A percentile compares a stretch with the other conserved stretches of the same genome.
These are phyloP conservation scores for Begonia fuchsioides DNA, from an alignment of 306 rosid genomes.

Conservation along the genomic window DNA sequence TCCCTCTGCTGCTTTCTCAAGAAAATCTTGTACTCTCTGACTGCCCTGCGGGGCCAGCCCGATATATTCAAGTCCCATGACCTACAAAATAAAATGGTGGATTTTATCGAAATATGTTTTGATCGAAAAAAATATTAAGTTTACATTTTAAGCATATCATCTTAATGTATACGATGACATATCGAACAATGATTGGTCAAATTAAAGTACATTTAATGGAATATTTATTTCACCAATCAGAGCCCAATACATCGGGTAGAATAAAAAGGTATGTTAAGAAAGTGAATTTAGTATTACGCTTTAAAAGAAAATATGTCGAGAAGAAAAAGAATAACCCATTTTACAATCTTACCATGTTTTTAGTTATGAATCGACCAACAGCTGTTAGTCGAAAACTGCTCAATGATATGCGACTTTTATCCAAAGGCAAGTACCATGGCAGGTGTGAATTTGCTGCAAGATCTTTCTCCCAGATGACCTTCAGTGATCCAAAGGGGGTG, in stretches of 20 bases:
- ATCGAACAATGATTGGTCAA: too few species aligned
- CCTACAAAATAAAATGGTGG: conserved; percentile 26
- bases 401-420: conserved; percentile 64
- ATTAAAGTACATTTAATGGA: too few species aligned
- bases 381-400: conserved; percentile 87
- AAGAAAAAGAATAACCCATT: too few species aligned
- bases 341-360: conserved; percentile 49
- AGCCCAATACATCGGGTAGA: too few species aligned
- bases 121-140: too few species aligned
- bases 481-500: background rate
- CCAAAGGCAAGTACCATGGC: conserved; percentile 95
- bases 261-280: too few species aligned
- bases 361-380: conserved; percentile 70
- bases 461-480: conserved; percentile 88
- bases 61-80: conserved; percentile 50
- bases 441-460: conserved; percentile 50
- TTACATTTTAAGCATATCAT: too few species aligned
- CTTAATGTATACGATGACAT: too few species aligned
- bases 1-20: conserved; percentile 87
- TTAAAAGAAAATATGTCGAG: too few species aligned
- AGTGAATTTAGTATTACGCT: too few species aligned
- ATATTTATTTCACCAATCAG: too few species aligned
- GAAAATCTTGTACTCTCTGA: conserved; percentile 77
- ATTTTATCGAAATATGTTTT: too few species aligned
- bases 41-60: conserved; percentile 93